These are phyloP conservation scores for Trichoderma gracile DNA, from an alignment of 2,329 filamentous ascomycete species.

Conservation along the genomic window DNA sequence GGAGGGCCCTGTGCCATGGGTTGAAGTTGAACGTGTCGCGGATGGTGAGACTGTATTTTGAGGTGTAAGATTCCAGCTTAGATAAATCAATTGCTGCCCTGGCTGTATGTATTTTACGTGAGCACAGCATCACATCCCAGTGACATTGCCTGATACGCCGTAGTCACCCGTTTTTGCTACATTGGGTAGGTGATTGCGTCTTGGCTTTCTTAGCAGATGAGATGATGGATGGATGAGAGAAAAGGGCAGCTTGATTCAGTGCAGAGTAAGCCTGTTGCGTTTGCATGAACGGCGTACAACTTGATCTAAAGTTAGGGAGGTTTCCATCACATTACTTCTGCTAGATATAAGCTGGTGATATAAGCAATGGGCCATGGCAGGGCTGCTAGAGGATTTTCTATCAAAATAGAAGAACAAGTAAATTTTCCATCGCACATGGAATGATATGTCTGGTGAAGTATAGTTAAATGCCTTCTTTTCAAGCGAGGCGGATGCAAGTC, in stretches of 20 bases:
- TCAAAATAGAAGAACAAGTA: too few relatives aligned
- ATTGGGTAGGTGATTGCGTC: slow-evolving; percentile 14
- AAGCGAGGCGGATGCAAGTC: too few relatives aligned
- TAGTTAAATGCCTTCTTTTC: too few relatives aligned
- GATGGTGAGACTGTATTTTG: too few relatives aligned
- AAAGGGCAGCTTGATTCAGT: not conserved
- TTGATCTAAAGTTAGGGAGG: too few relatives aligned
- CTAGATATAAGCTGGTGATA: not conserved
- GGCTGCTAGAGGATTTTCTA: too few relatives aligned
- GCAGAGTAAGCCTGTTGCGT: not conserved
- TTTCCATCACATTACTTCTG: not conserved
- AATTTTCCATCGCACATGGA: too few relatives aligned
- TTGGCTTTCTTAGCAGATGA: not conserved
- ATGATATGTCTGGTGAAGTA: too few relatives aligned
- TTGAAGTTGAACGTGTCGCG: too few relatives aligned
- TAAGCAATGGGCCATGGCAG: too few relatives aligned
- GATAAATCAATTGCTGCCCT: not conserved
- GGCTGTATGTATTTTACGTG: not conserved
- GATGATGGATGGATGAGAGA: not conserved
- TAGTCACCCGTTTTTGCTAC: not conserved
- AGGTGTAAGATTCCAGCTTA: too few relatives aligned
- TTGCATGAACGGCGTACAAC: not conserved
- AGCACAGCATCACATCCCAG: not conserved
- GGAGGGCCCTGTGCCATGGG: too few relatives aligned
- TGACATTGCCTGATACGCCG: not conserved